Evolutionary conservation across 2,329 filamentous ascomycete species (phyloP).

Genomic region (Grosmannia huntii): DNA sequence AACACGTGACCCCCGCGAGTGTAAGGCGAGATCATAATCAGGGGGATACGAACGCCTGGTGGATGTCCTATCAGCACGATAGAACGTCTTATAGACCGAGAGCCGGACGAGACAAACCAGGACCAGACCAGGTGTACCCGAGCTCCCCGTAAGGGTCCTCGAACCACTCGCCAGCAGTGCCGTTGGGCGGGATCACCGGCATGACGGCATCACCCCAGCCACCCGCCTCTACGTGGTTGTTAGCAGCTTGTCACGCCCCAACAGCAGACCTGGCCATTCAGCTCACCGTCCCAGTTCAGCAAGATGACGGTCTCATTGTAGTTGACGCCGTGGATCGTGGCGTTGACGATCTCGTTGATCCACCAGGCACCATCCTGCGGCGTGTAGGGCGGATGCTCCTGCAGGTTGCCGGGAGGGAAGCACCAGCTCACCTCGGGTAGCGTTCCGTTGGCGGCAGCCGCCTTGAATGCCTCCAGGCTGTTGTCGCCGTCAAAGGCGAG

Average conservation of each 20-base stretch:
- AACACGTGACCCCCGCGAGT: slow-evolving; percentile 40
- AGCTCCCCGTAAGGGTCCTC: slow-evolving; percentile 28
- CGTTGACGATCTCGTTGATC: slow-evolving; percentile 37
- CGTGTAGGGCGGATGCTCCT: slow-evolving; percentile 39
- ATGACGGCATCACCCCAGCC: slow-evolving; percentile 42
- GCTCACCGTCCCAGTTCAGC: slow-evolving; percentile 33
- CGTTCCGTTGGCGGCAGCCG: slow-evolving; percentile 33
- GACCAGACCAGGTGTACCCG: slow-evolving; percentile 22
- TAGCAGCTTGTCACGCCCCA: background rate
- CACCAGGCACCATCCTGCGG: slow-evolving; percentile 43
- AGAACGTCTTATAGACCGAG: background rate
- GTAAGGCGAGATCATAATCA: slow-evolving; percentile 43
- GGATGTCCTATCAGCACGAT: background rate
- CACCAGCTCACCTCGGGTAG: slow-evolving; percentile 39
- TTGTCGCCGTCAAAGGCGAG: slow-evolving; percentile 26
- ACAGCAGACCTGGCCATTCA: background rate
- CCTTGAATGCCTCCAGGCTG: slow-evolving; percentile 35
- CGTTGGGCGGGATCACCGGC: slow-evolving; percentile 34
- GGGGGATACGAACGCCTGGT: slow-evolving; percentile 33
- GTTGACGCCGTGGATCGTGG: slow-evolving; percentile 31
- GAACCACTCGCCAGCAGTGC: slow-evolving; percentile 38
- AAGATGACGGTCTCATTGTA: slow-evolving; percentile 37
- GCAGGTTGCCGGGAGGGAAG: slow-evolving; percentile 35
- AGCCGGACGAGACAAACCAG: slow-evolving; percentile 12
- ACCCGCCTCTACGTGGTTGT: slow-evolving; percentile 29